Evolutionary conservation across 1,139 yeast genomes (phyloP).

Genomic region (Yamadazyma atlantica): DNA sequence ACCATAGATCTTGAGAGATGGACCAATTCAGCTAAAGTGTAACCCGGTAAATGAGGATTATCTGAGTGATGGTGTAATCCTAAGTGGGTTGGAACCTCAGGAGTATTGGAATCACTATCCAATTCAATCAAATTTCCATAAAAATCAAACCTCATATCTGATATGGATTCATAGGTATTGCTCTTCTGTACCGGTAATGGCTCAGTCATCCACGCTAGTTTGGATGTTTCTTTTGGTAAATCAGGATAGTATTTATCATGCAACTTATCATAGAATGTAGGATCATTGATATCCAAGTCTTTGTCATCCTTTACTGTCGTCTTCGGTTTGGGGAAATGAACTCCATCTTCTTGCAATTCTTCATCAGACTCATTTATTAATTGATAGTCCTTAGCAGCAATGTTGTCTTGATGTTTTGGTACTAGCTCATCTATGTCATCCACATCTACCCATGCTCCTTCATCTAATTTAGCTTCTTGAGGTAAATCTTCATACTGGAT

Average conservation of each 20-base stretch:
- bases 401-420: slow-evolving; percentile 21
- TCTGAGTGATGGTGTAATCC: slow-evolving; percentile 94
- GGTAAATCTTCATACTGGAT: slow-evolving; percentile 38
- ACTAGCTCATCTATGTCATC: slow-evolving; percentile 34
- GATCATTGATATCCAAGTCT: slow-evolving; percentile 65
- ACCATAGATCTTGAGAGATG: slow-evolving; percentile 77
- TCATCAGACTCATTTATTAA: slow-evolving; percentile 24
- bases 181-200: slow-evolving; percentile 51
- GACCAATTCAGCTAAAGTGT: slow-evolving; percentile 78
- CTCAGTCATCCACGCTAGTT: slow-evolving; percentile 86
- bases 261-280: slow-evolving; percentile 72
- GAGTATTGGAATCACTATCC: slow-evolving; percentile 33
- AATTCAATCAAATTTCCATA: slow-evolving; percentile 68
- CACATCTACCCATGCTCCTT: slow-evolving; percentile 45
- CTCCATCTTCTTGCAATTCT: slow-evolving; percentile 23
- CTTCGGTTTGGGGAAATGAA: slow-evolving; percentile 66
- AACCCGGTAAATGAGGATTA: slow-evolving; percentile 88
- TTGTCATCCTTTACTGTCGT: slow-evolving; percentile 17
- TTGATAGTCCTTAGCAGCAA: slow-evolving; percentile 48
- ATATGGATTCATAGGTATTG: slow-evolving; percentile 57
- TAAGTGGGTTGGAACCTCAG: slow-evolving; percentile 50
- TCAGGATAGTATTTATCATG: slow-evolving; percentile 89
- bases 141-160: slow-evolving; percentile 84
- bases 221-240: slow-evolving; percentile 76
- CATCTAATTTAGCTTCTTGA: slow-evolving; percentile 27